A percentile compares a stretch with the other conserved stretches of the same genome.
Evolutionary conservation across 73 alveolate genomes (phyloP).

Genomic region (Effrenium voratum): DNA sequence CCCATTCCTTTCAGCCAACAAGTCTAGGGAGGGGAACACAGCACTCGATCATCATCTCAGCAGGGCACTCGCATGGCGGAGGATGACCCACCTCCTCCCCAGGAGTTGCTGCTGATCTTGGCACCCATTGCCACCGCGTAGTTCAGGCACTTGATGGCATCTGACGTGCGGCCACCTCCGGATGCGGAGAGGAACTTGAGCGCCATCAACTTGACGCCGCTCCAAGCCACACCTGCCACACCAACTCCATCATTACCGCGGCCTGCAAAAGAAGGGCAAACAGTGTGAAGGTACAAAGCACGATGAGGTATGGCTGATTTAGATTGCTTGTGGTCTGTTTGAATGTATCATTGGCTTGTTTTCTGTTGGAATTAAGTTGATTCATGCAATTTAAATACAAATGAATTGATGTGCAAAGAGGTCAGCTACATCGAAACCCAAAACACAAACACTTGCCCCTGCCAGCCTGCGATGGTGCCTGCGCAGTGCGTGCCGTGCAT

Average conservation of each 20-base stretch:
- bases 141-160: slow-evolving; percentile 30
- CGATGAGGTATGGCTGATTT: neutral
- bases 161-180: slow-evolving; percentile 86
- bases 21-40: no score
- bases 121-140: slow-evolving; percentile 90
- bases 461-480: slow-evolving; percentile 71
- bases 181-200: slow-evolving; percentile 61
- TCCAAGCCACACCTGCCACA: slow-evolving; percentile 86
- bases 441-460: neutral
- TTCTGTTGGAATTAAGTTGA: no score
- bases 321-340: no score
- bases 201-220: slow-evolving; percentile 68
- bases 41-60: neutral
- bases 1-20: no score
- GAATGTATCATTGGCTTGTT: no score
- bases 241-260: slow-evolving; percentile 58
- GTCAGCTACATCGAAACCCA: neutral
- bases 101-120: slow-evolving; percentile 74
- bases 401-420: neutral
- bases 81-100: slow-evolving; percentile 78
- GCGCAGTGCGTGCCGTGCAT: slow-evolving; percentile 88
- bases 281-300: neutral
- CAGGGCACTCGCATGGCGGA: slow-evolving; percentile 73
- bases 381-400: no score
- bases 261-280: neutral